Conservation (phyloP, 2,329 filamentous ascomycete species). For the Diaporthe vexans region DNA sequence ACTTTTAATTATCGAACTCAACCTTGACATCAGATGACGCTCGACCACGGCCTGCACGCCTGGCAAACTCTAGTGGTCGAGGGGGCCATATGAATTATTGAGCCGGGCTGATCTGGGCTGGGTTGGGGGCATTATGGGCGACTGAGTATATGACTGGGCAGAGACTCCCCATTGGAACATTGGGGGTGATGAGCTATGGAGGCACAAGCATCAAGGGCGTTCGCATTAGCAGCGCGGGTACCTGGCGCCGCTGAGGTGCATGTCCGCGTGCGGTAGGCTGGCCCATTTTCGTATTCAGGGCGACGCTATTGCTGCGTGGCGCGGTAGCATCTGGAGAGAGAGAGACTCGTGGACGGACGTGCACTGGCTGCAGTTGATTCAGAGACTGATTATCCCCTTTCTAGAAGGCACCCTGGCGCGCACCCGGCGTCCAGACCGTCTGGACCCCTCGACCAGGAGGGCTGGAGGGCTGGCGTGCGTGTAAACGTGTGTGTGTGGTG, state of each 20-base stretch:
- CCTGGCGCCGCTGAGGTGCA: conserved; percentile 28
- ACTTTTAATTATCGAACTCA: conserved; percentile 30
- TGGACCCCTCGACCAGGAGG: too few relatives aligned
- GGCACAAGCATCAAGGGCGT: conserved; percentile 16
- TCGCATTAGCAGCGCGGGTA: conserved; percentile 20
- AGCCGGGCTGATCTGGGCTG: neutral
- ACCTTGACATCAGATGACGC: conserved; percentile 33
- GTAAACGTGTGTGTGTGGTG: neutral
- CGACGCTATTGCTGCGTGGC: conserved; percentile 34
- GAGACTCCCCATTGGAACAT: too few relatives aligned
- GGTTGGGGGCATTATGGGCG: too few relatives aligned
- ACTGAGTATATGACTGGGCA: neutral
- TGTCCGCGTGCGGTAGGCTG: neutral
- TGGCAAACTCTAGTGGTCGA: conserved; percentile 1
- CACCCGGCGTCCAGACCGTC: conserved; percentile 1
- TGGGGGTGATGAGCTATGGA: neutral
- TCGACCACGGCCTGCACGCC: conserved; percentile 5
- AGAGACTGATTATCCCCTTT: neutral
- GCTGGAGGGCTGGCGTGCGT: too few relatives aligned
- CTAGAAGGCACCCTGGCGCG: conserved; percentile 3
- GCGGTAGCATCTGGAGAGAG: conserved; percentile 20
- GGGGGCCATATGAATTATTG: conserved; percentile 9
- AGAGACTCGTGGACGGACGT: conserved; percentile 3
- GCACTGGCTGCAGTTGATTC: conserved; percentile 7
- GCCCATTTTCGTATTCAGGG: conserved; percentile 30